phyloP scores from a whole-genome alignment of 495 filamentous ascomycete species.

The Neurospora sp. region DNA sequence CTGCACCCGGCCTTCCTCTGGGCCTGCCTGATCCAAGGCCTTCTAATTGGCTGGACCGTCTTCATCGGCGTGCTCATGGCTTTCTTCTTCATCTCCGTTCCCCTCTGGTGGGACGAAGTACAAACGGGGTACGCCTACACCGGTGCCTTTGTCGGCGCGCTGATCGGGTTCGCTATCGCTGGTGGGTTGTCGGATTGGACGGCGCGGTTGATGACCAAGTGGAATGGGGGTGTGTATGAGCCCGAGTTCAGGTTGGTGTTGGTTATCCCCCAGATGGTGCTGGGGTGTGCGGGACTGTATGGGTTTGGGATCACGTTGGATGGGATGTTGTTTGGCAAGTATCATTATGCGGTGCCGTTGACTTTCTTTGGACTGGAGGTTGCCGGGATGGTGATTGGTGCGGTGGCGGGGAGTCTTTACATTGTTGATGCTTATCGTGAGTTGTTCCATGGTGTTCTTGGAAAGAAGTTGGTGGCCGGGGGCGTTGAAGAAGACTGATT shows the following conservation, averaged over 20 bases:
- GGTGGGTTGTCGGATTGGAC: conserved; percentile 68
- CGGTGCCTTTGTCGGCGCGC: conserved; percentile 73
- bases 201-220: conserved; percentile 55
- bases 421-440: conserved; percentile 88
- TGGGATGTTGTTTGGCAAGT: conserved; percentile 40
- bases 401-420: conserved; percentile 77
- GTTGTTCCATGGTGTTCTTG: conserved; percentile 16
- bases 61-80: conserved; percentile 84
- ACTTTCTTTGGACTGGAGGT: conserved; percentile 71
- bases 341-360: conserved; percentile 62
- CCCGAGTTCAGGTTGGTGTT: conserved; percentile 82
- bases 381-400: conserved; percentile 83
- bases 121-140: conserved; percentile 83
- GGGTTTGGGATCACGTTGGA: conserved; percentile 65
- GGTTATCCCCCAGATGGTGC: conserved; percentile 67
- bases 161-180: conserved; percentile 64
- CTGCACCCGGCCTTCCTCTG: conserved; percentile 80
- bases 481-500: not conserved
- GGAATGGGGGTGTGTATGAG: conserved; percentile 76
- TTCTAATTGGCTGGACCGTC: conserved; percentile 89
- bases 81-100: conserved; percentile 68
- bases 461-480: not conserved
- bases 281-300: conserved; percentile 71
- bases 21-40: conserved; percentile 84
- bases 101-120: conserved; percentile 72